Percentiles rank a stretch among this genome's conserved stretches.
These are phyloP conservation scores for Penicillium polonicum DNA, from an alignment of 2,329 filamentous ascomycete genomes.

Conservation along the genomic window DNA sequence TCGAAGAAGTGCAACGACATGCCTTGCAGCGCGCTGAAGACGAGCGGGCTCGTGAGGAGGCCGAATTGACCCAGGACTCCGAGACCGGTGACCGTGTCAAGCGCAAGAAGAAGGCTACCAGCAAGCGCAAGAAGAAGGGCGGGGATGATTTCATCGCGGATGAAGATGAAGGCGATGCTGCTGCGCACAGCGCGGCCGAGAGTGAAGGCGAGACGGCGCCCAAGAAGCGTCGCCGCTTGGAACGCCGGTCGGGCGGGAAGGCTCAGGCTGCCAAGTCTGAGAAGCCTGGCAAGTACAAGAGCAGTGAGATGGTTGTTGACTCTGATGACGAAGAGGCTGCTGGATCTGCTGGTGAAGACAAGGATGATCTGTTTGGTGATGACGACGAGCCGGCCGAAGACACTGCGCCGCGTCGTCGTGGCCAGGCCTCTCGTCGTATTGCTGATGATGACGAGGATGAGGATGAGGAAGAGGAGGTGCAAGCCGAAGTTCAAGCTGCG, in stretches of 20 bases:
- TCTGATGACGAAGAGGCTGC: constrained; percentile 54
- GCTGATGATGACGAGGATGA: constrained; percentile 45
- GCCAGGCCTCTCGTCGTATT: constrained; percentile 35
- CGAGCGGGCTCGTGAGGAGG: constrained; percentile 65
- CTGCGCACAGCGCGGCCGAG: constrained; percentile 33
- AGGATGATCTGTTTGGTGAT: constrained; percentile 30
- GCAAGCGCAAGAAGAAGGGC: constrained; percentile 62
- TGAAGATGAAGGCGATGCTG: constrained; percentile 46
- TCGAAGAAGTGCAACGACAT: constrained; percentile 70
- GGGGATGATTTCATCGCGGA: constrained; percentile 36
- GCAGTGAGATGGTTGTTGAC: constrained; percentile 76
- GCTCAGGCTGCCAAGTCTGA: constrained; percentile 57
- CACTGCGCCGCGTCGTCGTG: constrained; percentile 34
- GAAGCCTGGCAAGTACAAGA: constrained; percentile 70
- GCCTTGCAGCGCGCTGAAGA: constrained; percentile 71
- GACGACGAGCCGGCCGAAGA: constrained; percentile 46
- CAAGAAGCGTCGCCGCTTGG: constrained; percentile 62
- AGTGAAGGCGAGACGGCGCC: constrained; percentile 41
- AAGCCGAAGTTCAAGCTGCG: constrained; percentile 40
- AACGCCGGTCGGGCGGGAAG: constrained; percentile 50
- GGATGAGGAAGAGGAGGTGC: constrained; percentile 43
- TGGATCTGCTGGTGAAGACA: constrained; percentile 24
- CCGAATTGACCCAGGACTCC: constrained; percentile 76
- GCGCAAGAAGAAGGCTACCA: constrained; percentile 62
- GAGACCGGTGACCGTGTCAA: constrained; percentile 81